Evolutionary conservation across 192 early-diverging fungal species (phyloP), one percentile per base, ranked within the genome.

Genomic region (Lunasporangiospora selenospora): DNA sequence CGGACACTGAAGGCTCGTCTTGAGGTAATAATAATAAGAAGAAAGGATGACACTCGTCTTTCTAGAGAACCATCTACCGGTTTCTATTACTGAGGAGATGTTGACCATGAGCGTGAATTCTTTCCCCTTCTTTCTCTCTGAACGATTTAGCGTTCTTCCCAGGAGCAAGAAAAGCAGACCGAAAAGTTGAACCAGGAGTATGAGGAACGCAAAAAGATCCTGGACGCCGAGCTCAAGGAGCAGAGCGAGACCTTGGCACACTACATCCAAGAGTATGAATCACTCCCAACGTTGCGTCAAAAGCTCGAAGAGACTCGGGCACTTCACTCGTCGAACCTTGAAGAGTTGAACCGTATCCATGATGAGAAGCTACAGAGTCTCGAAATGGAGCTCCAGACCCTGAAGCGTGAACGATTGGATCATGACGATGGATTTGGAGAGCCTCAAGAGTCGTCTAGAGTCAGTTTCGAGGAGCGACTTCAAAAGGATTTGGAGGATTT

Each of bases 281-380:
- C 56, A 6, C 32, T 12, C 37, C 4, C 13, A 30, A 10, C 12
- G 11, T 45, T 66, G 3, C 51, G 53, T 11, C 36, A 57, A 26
- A 67, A 66, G 52, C 29, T 65, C 3, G 51, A 54, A 3, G 64
- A 66, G 0, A 29, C 56, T 0, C 31, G 32, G 38, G 56, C 40
- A 3, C 19, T 73, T 24, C 61, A 73, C 18, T 34, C 69, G 3
- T 24, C 60, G 2, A 53, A 50, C 0, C 51, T 73, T 27, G 59
- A 73, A 6, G 54, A 73, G 19, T 55, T 73, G 13, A 62, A 62
- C 40, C 47, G 69, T 18, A 58, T 63, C 10, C 73, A 76, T 45
- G 73, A 66, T 15, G 63, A 76, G 7, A 55, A 53, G 10, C 32
- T 77, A 10, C 57, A 65, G 26, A 31, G 53, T 40, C 16, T 71